phyloP scores from a whole-genome alignment of 2,329 filamentous ascomycete genomes.

The Ophiostoma sp. region DNA sequence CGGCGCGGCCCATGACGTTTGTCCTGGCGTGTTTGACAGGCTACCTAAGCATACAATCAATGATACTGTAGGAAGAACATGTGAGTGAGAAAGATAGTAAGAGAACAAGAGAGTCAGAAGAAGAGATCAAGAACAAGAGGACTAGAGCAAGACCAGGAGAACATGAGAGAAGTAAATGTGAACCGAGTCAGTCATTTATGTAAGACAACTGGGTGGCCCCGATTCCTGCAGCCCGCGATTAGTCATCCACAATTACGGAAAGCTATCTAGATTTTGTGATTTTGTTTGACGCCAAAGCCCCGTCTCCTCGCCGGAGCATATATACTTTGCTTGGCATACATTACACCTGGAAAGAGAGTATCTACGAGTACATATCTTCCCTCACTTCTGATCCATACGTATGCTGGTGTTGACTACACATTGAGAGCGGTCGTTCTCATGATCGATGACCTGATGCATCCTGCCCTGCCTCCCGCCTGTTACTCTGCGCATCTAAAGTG shows the following conservation, averaged over 20 bases:
- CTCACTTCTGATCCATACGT: no score
- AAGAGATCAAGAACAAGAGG: neutral
- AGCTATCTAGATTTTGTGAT: neutral
- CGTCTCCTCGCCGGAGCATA: neutral
- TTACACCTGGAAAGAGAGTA: no score
- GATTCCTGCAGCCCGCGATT: neutral
- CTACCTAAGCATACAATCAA: neutral
- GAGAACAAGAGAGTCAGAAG: neutral
- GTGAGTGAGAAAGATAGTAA: neutral
- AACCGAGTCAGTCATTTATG: neutral
- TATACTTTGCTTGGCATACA: no score
- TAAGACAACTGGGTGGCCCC: neutral
- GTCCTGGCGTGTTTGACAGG: no score
- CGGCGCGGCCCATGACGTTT: neutral
- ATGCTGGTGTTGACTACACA: no score
- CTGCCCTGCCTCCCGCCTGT: no score
- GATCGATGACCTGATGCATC: no score
- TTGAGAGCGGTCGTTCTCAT: no score
- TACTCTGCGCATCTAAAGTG: no score
- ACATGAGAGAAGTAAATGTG: neutral
- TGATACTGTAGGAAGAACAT: neutral
- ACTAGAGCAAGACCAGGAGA: neutral
- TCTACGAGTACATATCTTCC: no score
- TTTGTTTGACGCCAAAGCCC: neutral
- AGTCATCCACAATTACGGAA: neutral